These are phyloP conservation scores for Forsythia suspensa DNA, from an alignment of 257 asterid species.

Conservation along the genomic window DNA sequence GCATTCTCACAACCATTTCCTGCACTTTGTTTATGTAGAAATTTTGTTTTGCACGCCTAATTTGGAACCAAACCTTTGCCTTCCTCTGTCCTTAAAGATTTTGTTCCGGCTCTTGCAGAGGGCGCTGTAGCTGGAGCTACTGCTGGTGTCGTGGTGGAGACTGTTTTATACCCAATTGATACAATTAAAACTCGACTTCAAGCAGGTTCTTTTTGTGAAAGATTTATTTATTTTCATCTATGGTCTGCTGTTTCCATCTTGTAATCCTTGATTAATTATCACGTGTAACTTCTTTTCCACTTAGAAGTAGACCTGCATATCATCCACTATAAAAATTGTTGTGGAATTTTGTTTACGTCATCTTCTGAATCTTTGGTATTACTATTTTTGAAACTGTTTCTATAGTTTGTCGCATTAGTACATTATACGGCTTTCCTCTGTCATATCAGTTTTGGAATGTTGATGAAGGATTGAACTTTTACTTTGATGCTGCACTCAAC, in stretches of 20 bases:
- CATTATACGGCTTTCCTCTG: not conserved
- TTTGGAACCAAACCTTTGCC: not conserved
- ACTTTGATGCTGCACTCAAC: not conserved
- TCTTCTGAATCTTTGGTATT: not conserved
- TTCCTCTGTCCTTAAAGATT: not conserved
- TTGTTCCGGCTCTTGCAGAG: slow-evolving; percentile 39
- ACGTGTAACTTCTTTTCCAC: not conserved
- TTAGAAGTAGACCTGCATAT: not conserved
- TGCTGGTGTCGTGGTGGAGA: slow-evolving; percentile 67
- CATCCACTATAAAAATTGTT: not conserved
- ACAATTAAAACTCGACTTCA: slow-evolving; percentile 74
- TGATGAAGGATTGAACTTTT: not conserved
- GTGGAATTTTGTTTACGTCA: not conserved
- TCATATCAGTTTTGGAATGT: too few relatives aligned
- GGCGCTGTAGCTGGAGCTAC: slow-evolving; percentile 71
- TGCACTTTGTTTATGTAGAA: not conserved
- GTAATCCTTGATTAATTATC: not conserved
- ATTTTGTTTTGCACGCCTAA: slow-evolving; percentile 11
- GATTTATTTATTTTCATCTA: not conserved
- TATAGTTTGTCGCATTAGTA: not conserved
- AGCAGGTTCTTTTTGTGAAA: slow-evolving; percentile 44
- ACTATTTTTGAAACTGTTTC: not conserved
- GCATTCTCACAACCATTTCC: not conserved
- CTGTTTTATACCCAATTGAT: slow-evolving; percentile 66
- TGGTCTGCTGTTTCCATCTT: not conserved